Evolutionary conservation across 495 filamentous ascomycete genomes (phyloP).

Genomic region (Neurospora sp.): DNA sequence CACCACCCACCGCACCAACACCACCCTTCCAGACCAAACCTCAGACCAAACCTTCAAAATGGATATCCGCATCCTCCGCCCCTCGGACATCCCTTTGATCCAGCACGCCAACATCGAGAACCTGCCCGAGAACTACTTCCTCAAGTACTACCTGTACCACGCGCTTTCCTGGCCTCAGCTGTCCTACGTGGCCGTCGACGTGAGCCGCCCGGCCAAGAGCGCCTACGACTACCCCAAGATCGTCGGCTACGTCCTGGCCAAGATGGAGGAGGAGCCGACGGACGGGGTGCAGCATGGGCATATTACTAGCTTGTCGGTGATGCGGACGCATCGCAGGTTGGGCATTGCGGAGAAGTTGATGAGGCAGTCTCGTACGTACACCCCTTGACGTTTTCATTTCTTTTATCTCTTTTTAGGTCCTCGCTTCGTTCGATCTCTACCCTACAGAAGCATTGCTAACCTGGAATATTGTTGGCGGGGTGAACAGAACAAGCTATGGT

Average conservation of each 20-base stretch:
- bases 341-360: constrained; percentile 96
- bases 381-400: neutral
- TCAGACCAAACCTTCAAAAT: constrained; percentile 29
- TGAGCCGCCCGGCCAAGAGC: constrained; percentile 59
- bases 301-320: constrained; percentile 90
- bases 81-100: constrained; percentile 83
- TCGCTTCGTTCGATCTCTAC: neutral
- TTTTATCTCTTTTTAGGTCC: neutral
- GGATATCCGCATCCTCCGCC: constrained; percentile 68
- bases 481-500: constrained; percentile 84
- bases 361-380: constrained; percentile 78
- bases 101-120: constrained; percentile 99
- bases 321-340: constrained; percentile 85
- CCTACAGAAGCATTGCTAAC: neutral
- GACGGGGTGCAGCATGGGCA: constrained; percentile 91
- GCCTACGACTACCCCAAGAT: constrained; percentile 93
- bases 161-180: constrained; percentile 96
- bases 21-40: neutral
- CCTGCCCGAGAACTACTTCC: constrained; percentile 98
- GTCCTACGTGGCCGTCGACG: constrained; percentile 90
- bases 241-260: constrained; percentile 96
- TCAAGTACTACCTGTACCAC: constrained; percentile 99
- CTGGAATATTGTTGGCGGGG: too few relatives aligned
- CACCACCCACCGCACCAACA: neutral
- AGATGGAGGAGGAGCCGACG: constrained; percentile 97